Evolutionary conservation across 139 green algal genomes (phyloP).

Genomic region (Tetratostichococcus sp.): DNA sequence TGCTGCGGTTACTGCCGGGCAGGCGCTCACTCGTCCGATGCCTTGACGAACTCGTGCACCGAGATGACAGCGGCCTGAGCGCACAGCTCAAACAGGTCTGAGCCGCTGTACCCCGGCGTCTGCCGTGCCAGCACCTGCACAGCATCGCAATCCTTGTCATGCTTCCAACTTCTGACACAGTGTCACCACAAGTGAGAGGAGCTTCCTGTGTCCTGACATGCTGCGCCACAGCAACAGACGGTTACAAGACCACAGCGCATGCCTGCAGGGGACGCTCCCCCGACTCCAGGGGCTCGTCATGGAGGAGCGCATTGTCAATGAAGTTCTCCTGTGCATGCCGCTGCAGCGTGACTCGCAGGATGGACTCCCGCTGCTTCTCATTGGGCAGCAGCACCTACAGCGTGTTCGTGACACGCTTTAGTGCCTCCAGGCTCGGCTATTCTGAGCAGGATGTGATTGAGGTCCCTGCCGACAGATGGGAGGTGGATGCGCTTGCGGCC

Average conservation of each 20-base stretch:
- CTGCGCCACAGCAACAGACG: not conserved
- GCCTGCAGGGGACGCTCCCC: not conserved
- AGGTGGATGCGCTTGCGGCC: too few species aligned
- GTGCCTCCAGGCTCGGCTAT: too few species aligned
- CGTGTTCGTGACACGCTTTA: too few species aligned
- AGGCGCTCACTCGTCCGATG: not conserved
- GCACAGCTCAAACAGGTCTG: conserved; percentile 77
- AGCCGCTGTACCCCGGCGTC: conserved; percentile 73
- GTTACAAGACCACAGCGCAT: too few species aligned
- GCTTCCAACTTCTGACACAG: too few species aligned
- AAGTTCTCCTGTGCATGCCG: conserved; percentile 15
- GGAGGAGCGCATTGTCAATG: not conserved
- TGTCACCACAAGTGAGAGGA: too few species aligned
- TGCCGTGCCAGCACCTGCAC: conserved; percentile 41
- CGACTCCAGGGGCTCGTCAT: not conserved
- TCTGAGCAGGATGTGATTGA: too few species aligned
- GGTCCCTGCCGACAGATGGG: too few species aligned
- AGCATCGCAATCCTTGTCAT: not conserved
- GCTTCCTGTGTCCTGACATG: not conserved
- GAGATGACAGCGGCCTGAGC: conserved; percentile 51
- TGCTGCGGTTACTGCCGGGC: too few species aligned
- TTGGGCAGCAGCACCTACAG: conserved; percentile 64
- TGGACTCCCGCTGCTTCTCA: conserved; percentile 44
- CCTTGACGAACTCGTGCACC: conserved; percentile 39
- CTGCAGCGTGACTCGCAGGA: conserved; percentile 53